Evolutionary conservation across 176 grass and related monocot genomes (phyloP), one percentile per base, ranked within the genome.

Genomic region (Elymus sibiricus): DNA sequence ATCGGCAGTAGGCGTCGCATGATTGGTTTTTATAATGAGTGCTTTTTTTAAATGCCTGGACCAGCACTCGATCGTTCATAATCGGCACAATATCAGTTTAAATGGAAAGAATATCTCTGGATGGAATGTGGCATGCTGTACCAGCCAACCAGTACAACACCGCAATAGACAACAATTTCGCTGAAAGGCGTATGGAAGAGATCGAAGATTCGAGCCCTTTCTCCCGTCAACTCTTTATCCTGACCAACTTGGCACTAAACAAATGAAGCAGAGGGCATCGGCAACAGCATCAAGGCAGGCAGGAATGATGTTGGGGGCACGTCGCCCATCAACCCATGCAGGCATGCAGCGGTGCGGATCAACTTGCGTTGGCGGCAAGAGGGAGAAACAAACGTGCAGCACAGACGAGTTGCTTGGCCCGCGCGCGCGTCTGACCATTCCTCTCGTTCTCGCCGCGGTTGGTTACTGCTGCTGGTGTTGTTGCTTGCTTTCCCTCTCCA

Each of bases 401-500:
- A 28, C 43, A 59, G n/a, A 61, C 39, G 21, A 9, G n/a, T 87
- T 87, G 85, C 84, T 83, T 90, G 79, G 72, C 88, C 74, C 47
- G 47, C 47, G 38, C 81, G 21, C 65, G 43, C 58, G 62, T 9
- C 25, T 65, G 32, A 1, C 53, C 84, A 74, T 73, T 43, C 84
- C 27, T 55, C 39, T 14, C 10, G 13, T 22, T 55, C 39, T 14
- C 10, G 13, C 17, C 47, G 7, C 3, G n/a, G 49, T 71, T 28
- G 13, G 73, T 17, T 86, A 46, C 75, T 60, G 8, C 7, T 8
- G 8, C 21, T 21, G 4, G n/a, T n/a, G n/a, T 11, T 26, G 13
- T 28, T 17, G 70, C 49, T 27, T 74, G 71, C 44, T 47, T 74
- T 79, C 74, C 28, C 34, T 83, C 67, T 22, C 55, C 55, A 58